Base-by-base conservation (phyloP, 2,329 filamentous ascomycete genomes). In the Pseudofabraea citricarpa region DNA sequence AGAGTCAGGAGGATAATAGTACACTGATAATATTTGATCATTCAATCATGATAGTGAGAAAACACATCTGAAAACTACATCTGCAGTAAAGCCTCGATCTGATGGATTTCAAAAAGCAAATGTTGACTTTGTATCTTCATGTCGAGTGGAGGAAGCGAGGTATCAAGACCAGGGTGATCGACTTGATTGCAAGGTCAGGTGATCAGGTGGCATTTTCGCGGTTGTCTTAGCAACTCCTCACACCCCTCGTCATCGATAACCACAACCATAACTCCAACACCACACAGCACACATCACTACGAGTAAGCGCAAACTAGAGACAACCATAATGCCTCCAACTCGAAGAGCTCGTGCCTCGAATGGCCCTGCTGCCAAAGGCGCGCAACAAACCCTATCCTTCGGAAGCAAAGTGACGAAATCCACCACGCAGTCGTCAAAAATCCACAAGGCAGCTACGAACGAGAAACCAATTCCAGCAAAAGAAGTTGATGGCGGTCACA, bases 351-450 rank as follows among this genome's bases (percentile, higher is more conserved):
- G 67, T 49, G 62, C 61, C 41, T 51, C 54, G 22, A 54, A 59
- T 35, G 58, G 65, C 21, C 60, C 67, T 38, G 55, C 63, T 46
- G 57, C 68, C 31, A 56, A 69, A 47, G 61, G 68, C 51, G 55
- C 64, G 36, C 63, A 67, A 44, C 77, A 82, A 62, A 82, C 75
- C n/a, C 74, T 85, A 53, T 75, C 79, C 29, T 85, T 85, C 66
- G 72, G 77, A 49, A 68, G 71, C 51, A 72, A 72, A 64, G 70
- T 84, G 53, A 81, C 78, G 43, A 85, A 85, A 62, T 67, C 69
- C 31, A 64, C 68, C 31, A 63, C 63, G 45, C 44, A 59, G 48
- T 38, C 19, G 23, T 37, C 45, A 23, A 44, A 36, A 20, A 53
- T 40, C 31, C 37, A 13, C 31, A 50, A 43, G 43, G 47, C 32